phyloP scores from a whole-genome alignment of 805 yeast species.

The Clavispora fructus region DNA sequence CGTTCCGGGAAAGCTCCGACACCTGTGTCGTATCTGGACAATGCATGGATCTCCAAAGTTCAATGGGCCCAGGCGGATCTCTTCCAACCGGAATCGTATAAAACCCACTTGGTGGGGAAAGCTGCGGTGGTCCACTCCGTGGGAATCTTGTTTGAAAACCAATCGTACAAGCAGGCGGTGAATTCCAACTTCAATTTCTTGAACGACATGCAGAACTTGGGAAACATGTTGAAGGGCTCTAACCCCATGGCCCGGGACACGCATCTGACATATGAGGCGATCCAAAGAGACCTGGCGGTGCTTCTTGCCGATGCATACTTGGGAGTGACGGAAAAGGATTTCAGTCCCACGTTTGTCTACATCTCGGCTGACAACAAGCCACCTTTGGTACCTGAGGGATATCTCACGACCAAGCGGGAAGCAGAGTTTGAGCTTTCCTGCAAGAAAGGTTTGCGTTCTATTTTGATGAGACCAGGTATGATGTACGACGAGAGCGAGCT shows the following conservation, averaged over 20 bases:
- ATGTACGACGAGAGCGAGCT: slow-evolving; percentile 56
- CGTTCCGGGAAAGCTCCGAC: slow-evolving; percentile 53
- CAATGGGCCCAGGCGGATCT: slow-evolving; percentile 66
- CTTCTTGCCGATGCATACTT: slow-evolving; percentile 53
- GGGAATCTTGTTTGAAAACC: slow-evolving; percentile 70
- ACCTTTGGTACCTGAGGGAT: slow-evolving; percentile 60
- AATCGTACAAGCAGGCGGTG: slow-evolving; percentile 55
- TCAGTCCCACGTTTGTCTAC: slow-evolving; percentile 52
- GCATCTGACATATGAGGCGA: slow-evolving; percentile 49
- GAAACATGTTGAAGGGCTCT: slow-evolving; percentile 38
- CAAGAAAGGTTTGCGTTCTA: slow-evolving; percentile 47
- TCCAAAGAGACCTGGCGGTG: slow-evolving; percentile 68
- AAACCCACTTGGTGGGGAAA: slow-evolving; percentile 40
- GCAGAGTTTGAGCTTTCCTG: slow-evolving; percentile 61
- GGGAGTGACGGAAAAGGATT: slow-evolving; percentile 8
- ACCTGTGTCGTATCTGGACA: slow-evolving; percentile 13
- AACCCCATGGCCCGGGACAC: slow-evolving; percentile 57
- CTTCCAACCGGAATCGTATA: slow-evolving; percentile 58
- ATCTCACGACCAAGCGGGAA: slow-evolving; percentile 68
- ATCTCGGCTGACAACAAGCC: slow-evolving; percentile 75
- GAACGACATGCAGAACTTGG: slow-evolving; percentile 26
- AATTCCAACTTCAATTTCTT: slow-evolving; percentile 35
- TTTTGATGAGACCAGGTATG: slow-evolving; percentile 75
- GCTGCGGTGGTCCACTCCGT: slow-evolving; percentile 76
- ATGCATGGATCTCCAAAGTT: slow-evolving; percentile 51